A percentile compares a stretch with the other conserved stretches of the same genome.
Conservation (phyloP, 164 flowering plant genomes). For the Buxus sempervirens region DNA sequence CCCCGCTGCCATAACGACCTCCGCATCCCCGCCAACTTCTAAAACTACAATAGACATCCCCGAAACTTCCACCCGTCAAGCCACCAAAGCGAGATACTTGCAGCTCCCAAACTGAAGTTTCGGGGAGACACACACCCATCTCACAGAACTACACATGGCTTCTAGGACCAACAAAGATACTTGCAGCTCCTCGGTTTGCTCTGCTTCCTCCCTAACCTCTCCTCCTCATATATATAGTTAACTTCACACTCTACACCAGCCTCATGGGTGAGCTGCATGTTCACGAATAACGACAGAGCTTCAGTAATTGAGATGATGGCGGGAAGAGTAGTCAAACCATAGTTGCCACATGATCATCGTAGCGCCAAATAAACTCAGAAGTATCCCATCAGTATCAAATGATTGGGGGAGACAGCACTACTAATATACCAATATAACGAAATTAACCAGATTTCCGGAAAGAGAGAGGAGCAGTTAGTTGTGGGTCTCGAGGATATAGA, state of each 20-base stretch:
- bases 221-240: conserved; percentile 9
- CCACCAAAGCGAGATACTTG: conserved; percentile 25
- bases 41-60: conserved; percentile 23
- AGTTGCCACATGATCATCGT: too few species aligned
- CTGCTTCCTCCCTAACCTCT: neutral
- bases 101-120: conserved; percentile 29
- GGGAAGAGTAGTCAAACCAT: conserved; percentile 11
- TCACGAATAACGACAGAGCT: conserved; percentile 22
- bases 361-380: too few species aligned
- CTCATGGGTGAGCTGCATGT: conserved; percentile 6
- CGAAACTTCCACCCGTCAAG: conserved; percentile 24
- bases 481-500: too few species aligned
- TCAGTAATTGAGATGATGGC: conserved; percentile 37
- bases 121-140: conserved; percentile 27
- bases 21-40: conserved; percentile 21
- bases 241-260: neutral
- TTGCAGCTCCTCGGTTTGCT: neutral
- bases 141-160: conserved; percentile 26
- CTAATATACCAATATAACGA: too few species aligned
- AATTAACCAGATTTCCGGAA: too few species aligned
- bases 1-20: conserved; percentile 15
- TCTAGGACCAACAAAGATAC: neutral
- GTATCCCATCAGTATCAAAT: too few species aligned
- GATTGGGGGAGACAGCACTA: too few species aligned
- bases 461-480: too few species aligned